Evolutionary conservation across 345 rosid species (phyloP).

Genomic region (Melaleuca alternifolia): DNA sequence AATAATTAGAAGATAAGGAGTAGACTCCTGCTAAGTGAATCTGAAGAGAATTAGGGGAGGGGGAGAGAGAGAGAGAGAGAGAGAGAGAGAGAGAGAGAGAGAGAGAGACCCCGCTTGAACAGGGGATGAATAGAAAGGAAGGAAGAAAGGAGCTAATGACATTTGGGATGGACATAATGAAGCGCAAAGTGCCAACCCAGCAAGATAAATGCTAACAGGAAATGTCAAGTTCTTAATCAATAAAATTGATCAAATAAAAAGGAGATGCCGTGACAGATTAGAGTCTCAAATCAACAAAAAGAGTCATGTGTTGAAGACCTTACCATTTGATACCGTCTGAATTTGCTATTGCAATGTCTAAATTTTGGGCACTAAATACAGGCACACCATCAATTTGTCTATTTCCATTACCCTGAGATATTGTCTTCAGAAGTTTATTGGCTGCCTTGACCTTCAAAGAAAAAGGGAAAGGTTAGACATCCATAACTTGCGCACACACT

Average conservation of each 20-base stretch:
- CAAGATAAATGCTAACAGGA: background rate
- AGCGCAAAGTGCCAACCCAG: background rate
- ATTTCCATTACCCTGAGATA: slow-evolving; percentile 41
- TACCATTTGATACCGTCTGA: slow-evolving; percentile 87
- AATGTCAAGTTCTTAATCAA: background rate
- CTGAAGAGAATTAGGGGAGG: background rate
- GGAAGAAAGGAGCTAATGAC: background rate
- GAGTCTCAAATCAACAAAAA: background rate
- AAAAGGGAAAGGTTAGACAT: background rate
- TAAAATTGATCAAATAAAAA: background rate
- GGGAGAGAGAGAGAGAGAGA: background rate
- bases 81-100: background rate
- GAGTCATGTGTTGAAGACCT: slow-evolving; percentile 1
- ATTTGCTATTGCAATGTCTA: slow-evolving; percentile 96
- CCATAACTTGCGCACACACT: background rate
- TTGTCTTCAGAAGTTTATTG: slow-evolving; percentile 62
- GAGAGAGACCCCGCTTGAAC: background rate
- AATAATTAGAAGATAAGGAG: background rate
- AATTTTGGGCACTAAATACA: slow-evolving; percentile 82
- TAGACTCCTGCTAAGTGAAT: background rate
- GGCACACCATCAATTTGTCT: slow-evolving; percentile 82
- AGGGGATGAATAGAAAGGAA: background rate
- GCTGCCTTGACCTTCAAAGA: slow-evolving; percentile 78
- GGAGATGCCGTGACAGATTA: background rate
- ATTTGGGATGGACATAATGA: background rate